phyloP scores from a whole-genome alignment of 345 rosid species.

The Clarkia xantiana region DNA sequence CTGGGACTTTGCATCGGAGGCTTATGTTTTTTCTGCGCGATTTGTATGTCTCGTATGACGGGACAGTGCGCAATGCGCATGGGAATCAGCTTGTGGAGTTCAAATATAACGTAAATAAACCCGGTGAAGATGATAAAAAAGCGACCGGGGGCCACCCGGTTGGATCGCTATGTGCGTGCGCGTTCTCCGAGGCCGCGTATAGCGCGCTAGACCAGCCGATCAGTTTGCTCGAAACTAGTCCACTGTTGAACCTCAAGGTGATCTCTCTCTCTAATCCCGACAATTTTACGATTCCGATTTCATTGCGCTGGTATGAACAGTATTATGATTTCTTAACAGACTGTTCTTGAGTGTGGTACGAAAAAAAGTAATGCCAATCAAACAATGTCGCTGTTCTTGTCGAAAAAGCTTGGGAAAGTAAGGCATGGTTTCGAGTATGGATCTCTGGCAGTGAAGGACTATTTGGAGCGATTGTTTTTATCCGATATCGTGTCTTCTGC shows the following conservation, averaged over 20 bases:
- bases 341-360: constrained; percentile 72
- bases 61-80: constrained; percentile 69
- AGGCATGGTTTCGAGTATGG: constrained; percentile 89
- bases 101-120: constrained; percentile 26
- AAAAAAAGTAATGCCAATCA: constrained; percentile 40
- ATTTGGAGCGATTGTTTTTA: constrained; percentile 56
- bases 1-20: constrained; percentile 70
- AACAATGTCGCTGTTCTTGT: constrained; percentile 55
- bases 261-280: constrained; percentile 13
- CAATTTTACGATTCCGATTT: background rate
- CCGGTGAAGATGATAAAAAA: constrained; percentile 8
- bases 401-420: constrained; percentile 49
- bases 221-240: constrained; percentile 73
- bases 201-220: constrained; percentile 92
- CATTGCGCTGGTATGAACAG: too few species aligned
- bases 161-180: constrained; percentile 75
- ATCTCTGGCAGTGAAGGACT: constrained; percentile 59
- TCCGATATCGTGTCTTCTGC: constrained; percentile 57
- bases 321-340: constrained; percentile 23
- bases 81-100: constrained; percentile 77
- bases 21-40: constrained; percentile 89
- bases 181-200: constrained; percentile 87
- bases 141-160: constrained; percentile 55
- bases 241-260: constrained; percentile 61
- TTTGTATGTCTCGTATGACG: constrained; percentile 56